A percentile compares a stretch with the other conserved stretches of the same genome.
These are phyloP conservation scores for Sporothrix curviconia DNA, from an alignment of 2,329 filamentous ascomycete genomes.

Conservation along the genomic window DNA sequence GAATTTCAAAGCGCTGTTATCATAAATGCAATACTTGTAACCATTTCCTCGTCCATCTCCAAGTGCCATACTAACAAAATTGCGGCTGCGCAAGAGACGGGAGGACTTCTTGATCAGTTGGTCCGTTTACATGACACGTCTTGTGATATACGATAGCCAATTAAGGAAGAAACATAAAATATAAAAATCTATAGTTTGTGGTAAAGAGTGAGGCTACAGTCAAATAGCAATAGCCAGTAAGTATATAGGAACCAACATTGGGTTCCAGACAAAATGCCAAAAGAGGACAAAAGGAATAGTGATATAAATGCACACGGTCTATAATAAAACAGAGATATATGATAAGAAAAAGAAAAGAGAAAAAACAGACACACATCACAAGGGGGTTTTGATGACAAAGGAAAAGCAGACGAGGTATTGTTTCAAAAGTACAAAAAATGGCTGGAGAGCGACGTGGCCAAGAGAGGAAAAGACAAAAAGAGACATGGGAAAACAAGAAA, in stretches of 20 bases:
- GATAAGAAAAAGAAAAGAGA: neutral
- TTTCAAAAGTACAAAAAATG: neutral
- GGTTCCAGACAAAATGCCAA: no score
- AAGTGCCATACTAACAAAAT: no score
- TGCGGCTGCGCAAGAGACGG: no score
- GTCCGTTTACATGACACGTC: no score
- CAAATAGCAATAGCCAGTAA: neutral
- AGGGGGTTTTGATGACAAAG: constrained; percentile 5
- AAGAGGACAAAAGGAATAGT: constrained; percentile 1
- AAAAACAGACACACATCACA: neutral
- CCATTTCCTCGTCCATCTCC: no score
- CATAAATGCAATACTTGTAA: no score
- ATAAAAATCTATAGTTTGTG: no score
- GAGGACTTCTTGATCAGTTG: no score
- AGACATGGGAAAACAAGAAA: neutral
- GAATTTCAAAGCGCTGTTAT: no score
- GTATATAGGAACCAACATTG: neutral
- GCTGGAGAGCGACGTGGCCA: neutral
- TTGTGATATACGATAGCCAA: no score
- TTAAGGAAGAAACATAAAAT: neutral
- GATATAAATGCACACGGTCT: neutral
- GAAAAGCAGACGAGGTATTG: neutral
- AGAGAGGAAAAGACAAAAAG: neutral
- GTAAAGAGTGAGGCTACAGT: neutral
- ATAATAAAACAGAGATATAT: neutral